Evolutionary conservation across 805 yeast species (phyloP), one percentile per base, ranked within the genome.

Genomic region (Henningerozyma blattae): DNA sequence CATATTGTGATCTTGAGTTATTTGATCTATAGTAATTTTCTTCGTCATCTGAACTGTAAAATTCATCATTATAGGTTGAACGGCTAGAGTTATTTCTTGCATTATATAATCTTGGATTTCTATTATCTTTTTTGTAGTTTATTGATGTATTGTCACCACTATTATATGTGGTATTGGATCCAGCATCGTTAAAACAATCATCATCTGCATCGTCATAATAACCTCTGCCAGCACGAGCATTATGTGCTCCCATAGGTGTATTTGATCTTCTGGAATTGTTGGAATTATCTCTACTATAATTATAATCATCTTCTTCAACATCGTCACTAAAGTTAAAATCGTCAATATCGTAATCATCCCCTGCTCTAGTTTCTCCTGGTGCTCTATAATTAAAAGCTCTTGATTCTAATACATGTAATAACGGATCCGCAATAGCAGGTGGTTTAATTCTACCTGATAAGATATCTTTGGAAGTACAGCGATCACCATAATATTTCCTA

Each of bases 401-500:
- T 20, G 91, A 75, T 43, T 86, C 89, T 42, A 89, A 68, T 13
- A 89, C 80, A 48, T 94, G 70, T 74, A 85, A 76, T 43, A 89
- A 68, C 4, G 91, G 70, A 42, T 86, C 96, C 45, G 86, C 81
- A 9, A 81, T 86, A 19, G 95, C 85, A 3, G 97, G 97, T 3
- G 95, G 73, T 31, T 85, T 89, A n/a, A 89, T 83, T 44, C 80
- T 71, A 27, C 98, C 98, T 5, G 78, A 62, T 34, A 89, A 67
- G 49, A 89, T 82, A 52, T 68, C 68, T 56, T 83, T 74, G n/a
- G 96, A 94, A 39, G 91, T 86, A 56, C 94, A 81, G 44, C 70
- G 75, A 46, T 68, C 70, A 26, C 98, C 97, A 54, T 89, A 89
- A 53, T 89, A 89, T 61, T 89, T 89, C 51, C 95, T 70, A 59